These are phyloP conservation scores for Myxozyma mucilagina DNA, from an alignment of 805 yeast species.

Conservation along the genomic window DNA sequence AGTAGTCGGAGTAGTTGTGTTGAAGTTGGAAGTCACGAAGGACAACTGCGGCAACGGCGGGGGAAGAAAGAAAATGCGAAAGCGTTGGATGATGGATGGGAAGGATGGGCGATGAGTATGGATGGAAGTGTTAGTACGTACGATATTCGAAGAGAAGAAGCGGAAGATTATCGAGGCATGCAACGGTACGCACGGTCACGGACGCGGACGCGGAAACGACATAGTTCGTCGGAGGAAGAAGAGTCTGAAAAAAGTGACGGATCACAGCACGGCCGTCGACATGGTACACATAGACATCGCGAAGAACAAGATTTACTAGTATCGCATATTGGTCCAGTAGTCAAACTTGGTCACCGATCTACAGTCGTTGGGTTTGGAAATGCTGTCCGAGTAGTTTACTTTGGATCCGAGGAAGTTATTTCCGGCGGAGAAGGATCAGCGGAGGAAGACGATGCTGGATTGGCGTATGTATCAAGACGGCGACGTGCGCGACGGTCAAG, in stretches of 20 bases:
- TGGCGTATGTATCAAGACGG: constrained; percentile 25
- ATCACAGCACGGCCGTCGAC: neutral
- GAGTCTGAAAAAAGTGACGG: neutral
- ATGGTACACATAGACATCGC: constrained; percentile 4
- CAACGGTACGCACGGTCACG: constrained; percentile 8
- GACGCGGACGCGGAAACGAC: neutral
- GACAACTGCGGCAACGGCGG: neutral
- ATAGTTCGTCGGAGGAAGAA: constrained; percentile 21
- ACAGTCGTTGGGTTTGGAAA: constrained; percentile 76
- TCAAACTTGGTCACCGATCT: constrained; percentile 74
- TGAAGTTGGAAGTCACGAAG: neutral
- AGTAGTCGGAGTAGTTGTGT: neutral
- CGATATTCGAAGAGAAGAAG: constrained; percentile 49
- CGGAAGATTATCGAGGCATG: neutral
- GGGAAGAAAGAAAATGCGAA: neutral
- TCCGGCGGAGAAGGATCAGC: constrained; percentile 51
- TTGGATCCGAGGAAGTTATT: constrained; percentile 73
- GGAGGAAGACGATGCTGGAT: constrained; percentile 39
- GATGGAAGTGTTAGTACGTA: constrained; percentile 62
- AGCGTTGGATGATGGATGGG: constrained; percentile 50
- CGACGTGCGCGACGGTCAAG: constrained; percentile 23
- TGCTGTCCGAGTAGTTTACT: constrained; percentile 65
- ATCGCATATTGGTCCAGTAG: constrained; percentile 60
- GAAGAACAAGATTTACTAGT: constrained; percentile 40
- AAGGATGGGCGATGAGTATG: constrained; percentile 77